Conservation (phyloP, 352 stramenopile genomes). For the Hyaloperonospora arabidopsidis region DNA sequence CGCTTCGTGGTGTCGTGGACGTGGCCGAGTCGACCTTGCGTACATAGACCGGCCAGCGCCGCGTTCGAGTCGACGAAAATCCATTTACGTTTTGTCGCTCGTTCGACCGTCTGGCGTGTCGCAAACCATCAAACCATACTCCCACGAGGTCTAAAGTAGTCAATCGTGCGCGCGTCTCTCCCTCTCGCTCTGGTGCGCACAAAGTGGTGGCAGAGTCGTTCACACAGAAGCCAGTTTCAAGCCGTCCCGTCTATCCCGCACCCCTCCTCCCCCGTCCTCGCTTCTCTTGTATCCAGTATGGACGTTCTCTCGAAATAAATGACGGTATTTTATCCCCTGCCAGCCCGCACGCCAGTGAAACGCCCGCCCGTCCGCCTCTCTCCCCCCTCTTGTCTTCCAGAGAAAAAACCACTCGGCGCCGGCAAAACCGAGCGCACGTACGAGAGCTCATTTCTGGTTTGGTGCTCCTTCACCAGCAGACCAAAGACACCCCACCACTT, state of each 20-base stretch:
- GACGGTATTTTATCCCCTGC: constrained; percentile 23
- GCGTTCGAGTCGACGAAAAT: too few relatives aligned
- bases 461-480: constrained; percentile 37
- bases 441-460: constrained; percentile 50
- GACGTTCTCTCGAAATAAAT: constrained; percentile 27
- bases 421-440: constrained; percentile 7
- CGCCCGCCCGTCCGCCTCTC: constrained; percentile 2
- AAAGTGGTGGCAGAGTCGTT: neutral
- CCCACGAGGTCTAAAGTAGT: too few relatives aligned
- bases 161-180: neutral
- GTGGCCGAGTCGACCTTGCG: neutral
- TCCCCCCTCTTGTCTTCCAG: too few relatives aligned
- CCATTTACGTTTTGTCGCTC: too few relatives aligned
- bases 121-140: too few relatives aligned
- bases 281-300: constrained; percentile 20
- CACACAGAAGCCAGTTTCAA: constrained; percentile 12
- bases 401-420: constrained; percentile 16
- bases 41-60: neutral
- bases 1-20: constrained; percentile 16
- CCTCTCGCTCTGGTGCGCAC: too few relatives aligned
- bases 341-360: constrained; percentile 24
- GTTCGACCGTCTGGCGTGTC: too few relatives aligned
- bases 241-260: too few relatives aligned
- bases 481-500: constrained; percentile 17
- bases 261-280: neutral